Conservation (phyloP, 2,329 filamentous ascomycete genomes). For the Diaporthe amygdali region DNA sequence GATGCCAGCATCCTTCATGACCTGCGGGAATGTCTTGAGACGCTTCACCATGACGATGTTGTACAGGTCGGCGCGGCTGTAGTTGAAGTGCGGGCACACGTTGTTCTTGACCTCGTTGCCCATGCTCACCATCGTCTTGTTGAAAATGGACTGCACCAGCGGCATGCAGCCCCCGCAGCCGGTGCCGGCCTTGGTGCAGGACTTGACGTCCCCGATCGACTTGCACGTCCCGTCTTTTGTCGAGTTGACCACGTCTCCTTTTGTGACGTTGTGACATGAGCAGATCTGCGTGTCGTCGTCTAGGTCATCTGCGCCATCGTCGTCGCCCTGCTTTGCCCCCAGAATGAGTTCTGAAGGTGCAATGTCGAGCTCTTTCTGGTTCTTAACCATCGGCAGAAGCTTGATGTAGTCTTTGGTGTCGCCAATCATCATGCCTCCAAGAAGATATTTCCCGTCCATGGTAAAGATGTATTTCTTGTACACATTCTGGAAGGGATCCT, state of each 20-base stretch:
- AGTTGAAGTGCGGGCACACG: conserved; percentile 82
- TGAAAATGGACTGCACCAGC: conserved; percentile 87
- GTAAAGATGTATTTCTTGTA: conserved; percentile 97
- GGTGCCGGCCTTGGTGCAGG: conserved; percentile 89
- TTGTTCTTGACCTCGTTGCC: conserved; percentile 88
- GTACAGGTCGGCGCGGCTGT: conserved; percentile 87
- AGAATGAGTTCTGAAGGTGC: conserved; percentile 84
- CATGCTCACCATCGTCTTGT: conserved; percentile 83
- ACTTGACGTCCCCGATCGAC: conserved; percentile 81
- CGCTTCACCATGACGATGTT: conserved; percentile 86
- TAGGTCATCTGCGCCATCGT: conserved; percentile 77
- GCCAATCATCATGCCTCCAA: conserved; percentile 98
- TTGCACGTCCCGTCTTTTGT: conserved; percentile 83
- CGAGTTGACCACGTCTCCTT: conserved; percentile 74
- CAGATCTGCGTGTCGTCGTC: conserved; percentile 88
- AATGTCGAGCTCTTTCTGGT: conserved; percentile 77
- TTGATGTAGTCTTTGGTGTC: conserved; percentile 92
- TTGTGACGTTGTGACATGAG: conserved; percentile 91
- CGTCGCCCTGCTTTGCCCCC: conserved; percentile 74
- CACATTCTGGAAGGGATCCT: conserved; percentile 84
- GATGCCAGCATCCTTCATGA: conserved; percentile 81
- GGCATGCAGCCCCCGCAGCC: conserved; percentile 92
- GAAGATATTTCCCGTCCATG: conserved; percentile 83
- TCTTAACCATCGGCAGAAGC: conserved; percentile 85
- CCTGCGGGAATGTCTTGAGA: conserved; percentile 71